Evolutionary conservation across 2,329 filamentous ascomycete species (phyloP), one percentile per base, ranked within the genome.

Genomic region (Amesomyces nigricolor): DNA sequence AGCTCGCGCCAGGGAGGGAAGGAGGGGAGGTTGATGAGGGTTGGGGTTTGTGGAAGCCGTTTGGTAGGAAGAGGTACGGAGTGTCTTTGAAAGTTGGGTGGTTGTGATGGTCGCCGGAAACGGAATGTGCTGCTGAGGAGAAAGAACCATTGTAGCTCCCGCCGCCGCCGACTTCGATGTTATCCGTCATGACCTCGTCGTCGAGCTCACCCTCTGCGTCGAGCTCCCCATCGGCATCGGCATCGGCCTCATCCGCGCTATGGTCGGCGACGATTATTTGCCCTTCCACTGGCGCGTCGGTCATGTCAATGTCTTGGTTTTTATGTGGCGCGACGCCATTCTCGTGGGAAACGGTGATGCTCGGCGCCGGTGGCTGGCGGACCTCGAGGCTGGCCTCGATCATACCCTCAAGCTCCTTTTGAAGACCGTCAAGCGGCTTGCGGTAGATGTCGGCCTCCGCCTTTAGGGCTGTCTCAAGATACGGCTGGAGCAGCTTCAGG

Each of bases 371-470:
- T 59, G 64, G 73, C 66, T 72, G 79, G 60, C 67, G 77, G 71
- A 71, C 72, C 70, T 79, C 83, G 65, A 88, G 74, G 62, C 85
- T 86, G 40, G 81, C 78, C 58, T 90, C 86, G 6, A 94, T 73
- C 61, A 92, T 80, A 47, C 76, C 75, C 63, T 94, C 88, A 7
- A 96, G 74, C 64, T 94, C 87, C 61, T 82, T 82, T 39, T 89
- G 75, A 53, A 91, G 79, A 47, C 79, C 79, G 51, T 91, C 87
- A 45, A 84, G 81, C 0, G 87, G 77, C 64, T 85, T 86, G 51
- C 85, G 80, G 49, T 80, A 85, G 42, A 95, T 78, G 58, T 94
- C 88, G n/a, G 88, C 85, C 69, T 97, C 92, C 53, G 89, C 88
- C 51, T 80, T 81, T 46, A 91, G 73, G 0, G 90, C 90, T 53